phyloP scores from a whole-genome alignment of 192 early-diverging fungal genomes.

The Pilobolus umbonatus region DNA sequence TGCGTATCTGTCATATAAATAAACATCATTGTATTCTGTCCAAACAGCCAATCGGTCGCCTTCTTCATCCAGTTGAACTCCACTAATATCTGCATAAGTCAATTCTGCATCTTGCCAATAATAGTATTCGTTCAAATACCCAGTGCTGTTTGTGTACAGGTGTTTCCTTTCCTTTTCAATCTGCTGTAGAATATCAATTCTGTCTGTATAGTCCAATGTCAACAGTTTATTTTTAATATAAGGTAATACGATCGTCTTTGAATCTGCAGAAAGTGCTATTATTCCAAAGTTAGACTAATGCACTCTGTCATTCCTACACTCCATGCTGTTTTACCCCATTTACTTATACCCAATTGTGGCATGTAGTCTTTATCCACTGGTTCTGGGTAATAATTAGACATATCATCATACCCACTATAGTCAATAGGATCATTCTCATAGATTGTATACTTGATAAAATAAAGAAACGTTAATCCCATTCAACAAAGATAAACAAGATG shows the following conservation, averaged over 20 bases:
- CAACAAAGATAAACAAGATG: neutral
- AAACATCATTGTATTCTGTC: slow-evolving; percentile 27
- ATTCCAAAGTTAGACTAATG: neutral
- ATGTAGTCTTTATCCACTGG: neutral
- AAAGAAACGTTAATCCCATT: neutral
- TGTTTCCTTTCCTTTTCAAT: neutral
- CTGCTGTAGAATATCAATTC: slow-evolving; percentile 12
- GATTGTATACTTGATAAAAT: neutral
- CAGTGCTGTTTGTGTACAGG: slow-evolving; percentile 1
- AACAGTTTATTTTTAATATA: slow-evolving; percentile 10
- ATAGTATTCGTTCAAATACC: slow-evolving; percentile 19
- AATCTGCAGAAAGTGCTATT: slow-evolving; percentile 19
- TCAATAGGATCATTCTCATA: slow-evolving; percentile 1
- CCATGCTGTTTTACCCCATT: neutral
- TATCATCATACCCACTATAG: slow-evolving; percentile 9
- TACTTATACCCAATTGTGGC: slow-evolving; percentile 9
- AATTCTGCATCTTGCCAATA: slow-evolving; percentile 7
- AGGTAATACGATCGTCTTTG: slow-evolving; percentile 20
- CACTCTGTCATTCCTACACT: neutral
- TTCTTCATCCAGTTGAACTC: slow-evolving; percentile 17
- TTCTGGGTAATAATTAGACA: slow-evolving; percentile 1
- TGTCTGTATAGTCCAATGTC: slow-evolving; percentile 18
- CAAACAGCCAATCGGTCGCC: slow-evolving; percentile 20
- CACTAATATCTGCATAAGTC: slow-evolving; percentile 11
- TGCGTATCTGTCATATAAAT: slow-evolving; percentile 30